A percentile compares a stretch with the other conserved stretches of the same genome.
Conservation (phyloP, 2,329 filamentous ascomycete genomes). For the Dactylellina parvicollis region DNA sequence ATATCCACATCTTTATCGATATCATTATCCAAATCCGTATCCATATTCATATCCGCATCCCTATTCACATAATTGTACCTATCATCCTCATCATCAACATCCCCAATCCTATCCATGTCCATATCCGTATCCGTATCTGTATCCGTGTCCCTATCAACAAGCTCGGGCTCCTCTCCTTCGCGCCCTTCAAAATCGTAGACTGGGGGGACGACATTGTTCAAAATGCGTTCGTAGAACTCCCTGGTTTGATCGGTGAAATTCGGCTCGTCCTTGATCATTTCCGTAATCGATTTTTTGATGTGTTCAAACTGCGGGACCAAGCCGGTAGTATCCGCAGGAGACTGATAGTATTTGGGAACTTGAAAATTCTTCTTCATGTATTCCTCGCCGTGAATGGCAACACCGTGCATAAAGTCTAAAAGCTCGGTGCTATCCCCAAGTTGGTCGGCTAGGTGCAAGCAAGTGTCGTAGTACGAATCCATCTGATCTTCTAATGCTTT, state of each 20-base stretch:
- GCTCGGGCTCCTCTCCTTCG: too few species aligned
- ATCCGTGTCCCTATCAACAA: too few species aligned
- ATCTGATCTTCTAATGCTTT: slow-evolving; percentile 11
- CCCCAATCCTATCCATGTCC: too few species aligned
- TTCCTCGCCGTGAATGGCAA: slow-evolving; percentile 24
- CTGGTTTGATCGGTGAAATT: slow-evolving; percentile 22
- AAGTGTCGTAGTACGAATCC: slow-evolving; percentile 16
- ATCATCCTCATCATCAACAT: too few species aligned
- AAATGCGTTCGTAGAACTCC: slow-evolving; percentile 15
- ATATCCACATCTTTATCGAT: too few species aligned
- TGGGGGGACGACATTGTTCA: slow-evolving; percentile 14
- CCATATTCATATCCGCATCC: too few species aligned
- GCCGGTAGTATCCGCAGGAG: slow-evolving; percentile 7
- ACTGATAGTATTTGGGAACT: slow-evolving; percentile 4
- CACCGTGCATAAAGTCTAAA: slow-evolving; percentile 27
- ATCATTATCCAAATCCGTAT: too few species aligned
- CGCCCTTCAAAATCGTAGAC: too few species aligned
- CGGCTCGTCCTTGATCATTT: slow-evolving; percentile 35
- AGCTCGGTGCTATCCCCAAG: slow-evolving; percentile 10
- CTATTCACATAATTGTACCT: too few species aligned
- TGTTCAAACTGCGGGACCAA: slow-evolving; percentile 31
- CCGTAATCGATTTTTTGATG: slow-evolving; percentile 10
- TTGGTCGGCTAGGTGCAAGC: slow-evolving; percentile 12
- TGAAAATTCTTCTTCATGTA: slow-evolving; percentile 33
- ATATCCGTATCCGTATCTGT: too few species aligned